A percentile compares a stretch with the other conserved stretches of the same genome.
Conservation (phyloP, 371 early-diverging fungal genomes). For the Mortierella sp. region DNA sequence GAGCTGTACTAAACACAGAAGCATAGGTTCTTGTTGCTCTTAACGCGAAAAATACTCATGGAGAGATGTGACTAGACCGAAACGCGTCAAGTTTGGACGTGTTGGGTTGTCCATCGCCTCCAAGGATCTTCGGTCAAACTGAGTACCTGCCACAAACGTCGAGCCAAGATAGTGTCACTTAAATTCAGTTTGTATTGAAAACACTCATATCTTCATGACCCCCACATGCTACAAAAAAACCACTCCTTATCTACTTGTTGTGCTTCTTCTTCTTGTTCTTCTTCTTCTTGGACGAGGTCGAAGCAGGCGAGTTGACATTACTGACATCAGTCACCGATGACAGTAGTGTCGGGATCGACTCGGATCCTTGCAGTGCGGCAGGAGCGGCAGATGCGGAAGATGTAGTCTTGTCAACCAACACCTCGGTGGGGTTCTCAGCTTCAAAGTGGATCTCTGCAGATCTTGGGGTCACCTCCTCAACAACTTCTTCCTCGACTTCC, state of each 20-base stretch:
- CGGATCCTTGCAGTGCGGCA: conserved; percentile 3
- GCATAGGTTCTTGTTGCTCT: background rate
- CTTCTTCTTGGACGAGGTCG: conserved; percentile 15
- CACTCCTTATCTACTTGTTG: background rate
- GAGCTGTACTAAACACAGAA: background rate
- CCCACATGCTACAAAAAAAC: background rate
- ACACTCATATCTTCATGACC: background rate
- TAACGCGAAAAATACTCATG: too few species aligned
- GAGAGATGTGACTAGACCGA: too few species aligned
- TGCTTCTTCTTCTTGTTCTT: conserved; percentile 31
- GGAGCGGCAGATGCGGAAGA: background rate
- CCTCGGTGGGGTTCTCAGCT: background rate
- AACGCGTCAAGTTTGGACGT: too few species aligned
- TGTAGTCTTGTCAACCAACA: background rate
- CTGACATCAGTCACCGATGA: background rate
- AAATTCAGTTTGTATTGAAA: background rate
- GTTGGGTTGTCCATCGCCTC: too few species aligned
- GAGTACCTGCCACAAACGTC: too few species aligned
- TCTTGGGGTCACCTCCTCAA: background rate
- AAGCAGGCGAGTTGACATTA: background rate
- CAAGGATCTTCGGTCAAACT: too few species aligned
- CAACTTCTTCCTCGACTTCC: background rate
- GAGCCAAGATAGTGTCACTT: too few species aligned
- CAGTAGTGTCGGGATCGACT: conserved; percentile 6
- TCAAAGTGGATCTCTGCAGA: background rate